Base-by-base conservation (phyloP, 2,329 filamentous ascomycete species). In the Cladosporium sp. region DNA sequence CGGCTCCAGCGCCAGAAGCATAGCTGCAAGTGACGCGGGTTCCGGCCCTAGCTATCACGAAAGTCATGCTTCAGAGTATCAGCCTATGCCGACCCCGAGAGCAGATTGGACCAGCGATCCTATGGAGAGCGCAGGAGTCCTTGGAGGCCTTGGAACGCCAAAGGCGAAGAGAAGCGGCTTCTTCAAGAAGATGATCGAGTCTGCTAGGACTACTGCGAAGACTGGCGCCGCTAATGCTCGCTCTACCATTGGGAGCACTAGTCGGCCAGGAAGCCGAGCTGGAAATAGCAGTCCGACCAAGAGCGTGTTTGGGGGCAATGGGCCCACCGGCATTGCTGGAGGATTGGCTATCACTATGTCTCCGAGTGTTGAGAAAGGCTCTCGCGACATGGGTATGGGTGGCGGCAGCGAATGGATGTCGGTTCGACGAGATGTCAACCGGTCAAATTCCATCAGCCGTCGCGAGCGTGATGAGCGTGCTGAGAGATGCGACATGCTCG, bases 121-220 rank as follows among this genome's bases (percentile, higher is more conserved):
- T 1, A 84, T 86, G 19, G 88, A 92, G 48, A 80, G 81, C 0
- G 81, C 83, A 19, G 82, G 85, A 37, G 83, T 88, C 0, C 80
- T 97, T 5, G 93, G 93, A 39, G 92, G 93, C 0, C 81, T 97
- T 8, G 78, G 77, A 12, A 80, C 82, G 9, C 91, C 91, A 0
- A 89, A 92, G 73, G 80, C 85, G 1, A 91, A 90, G 62, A 94
- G 91, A 72, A 87, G 87, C 61, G 93, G 91, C 49, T 96, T 97
- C 68, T 94, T 97, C 79, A 94, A 93, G 73, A 95, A 96, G 69
- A 93, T 97, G 65, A 84, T 97, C 28, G 92, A 96, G 63, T 91
- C 90, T 2, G 93, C 92, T 15, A 97, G 96, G 76, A 97, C 93
- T 0, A 91, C 91, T 1, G 70, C 71, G 8, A 68, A 66, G 59